A percentile compares a stretch with the other conserved stretches of the same genome.
Conservation (phyloP, 225 moss, liverwort and hornwort species). For the Lunularia cruciata region DNA sequence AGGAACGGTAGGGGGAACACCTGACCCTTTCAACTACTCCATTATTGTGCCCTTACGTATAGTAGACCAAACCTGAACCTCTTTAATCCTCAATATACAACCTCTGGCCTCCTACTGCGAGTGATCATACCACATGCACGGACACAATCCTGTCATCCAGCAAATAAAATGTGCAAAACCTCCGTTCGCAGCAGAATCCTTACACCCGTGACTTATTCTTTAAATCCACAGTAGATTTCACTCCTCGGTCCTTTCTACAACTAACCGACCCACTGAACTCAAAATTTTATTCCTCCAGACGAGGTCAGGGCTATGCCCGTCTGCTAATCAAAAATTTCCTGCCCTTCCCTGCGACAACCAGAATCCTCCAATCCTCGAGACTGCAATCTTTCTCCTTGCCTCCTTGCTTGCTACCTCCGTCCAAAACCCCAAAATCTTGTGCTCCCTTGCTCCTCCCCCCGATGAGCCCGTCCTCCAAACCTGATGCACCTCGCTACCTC, state of each 20-base stretch:
- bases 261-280: background rate
- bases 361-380: background rate
- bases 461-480: background rate
- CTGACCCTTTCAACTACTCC: background rate
- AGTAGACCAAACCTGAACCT: background rate
- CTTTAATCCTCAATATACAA: background rate
- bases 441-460: background rate
- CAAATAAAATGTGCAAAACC: background rate
- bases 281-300: background rate
- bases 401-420: background rate
- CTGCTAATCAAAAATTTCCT: conserved; percentile 4
- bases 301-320: no score
- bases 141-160: background rate
- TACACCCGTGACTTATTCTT: background rate
- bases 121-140: background rate
- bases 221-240: background rate
- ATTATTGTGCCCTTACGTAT: background rate
- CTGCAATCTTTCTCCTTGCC: background rate
- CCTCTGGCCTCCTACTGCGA: background rate
- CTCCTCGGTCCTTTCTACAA: background rate
- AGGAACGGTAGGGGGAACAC: conserved; percentile 2
- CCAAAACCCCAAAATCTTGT: background rate
- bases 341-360: background rate
- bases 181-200: background rate
- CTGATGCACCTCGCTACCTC: background rate